Evolutionary conservation across 768 basidiomycete species (phyloP), one percentile per base, ranked within the genome.

Genomic region (Suillus ampliporus): DNA sequence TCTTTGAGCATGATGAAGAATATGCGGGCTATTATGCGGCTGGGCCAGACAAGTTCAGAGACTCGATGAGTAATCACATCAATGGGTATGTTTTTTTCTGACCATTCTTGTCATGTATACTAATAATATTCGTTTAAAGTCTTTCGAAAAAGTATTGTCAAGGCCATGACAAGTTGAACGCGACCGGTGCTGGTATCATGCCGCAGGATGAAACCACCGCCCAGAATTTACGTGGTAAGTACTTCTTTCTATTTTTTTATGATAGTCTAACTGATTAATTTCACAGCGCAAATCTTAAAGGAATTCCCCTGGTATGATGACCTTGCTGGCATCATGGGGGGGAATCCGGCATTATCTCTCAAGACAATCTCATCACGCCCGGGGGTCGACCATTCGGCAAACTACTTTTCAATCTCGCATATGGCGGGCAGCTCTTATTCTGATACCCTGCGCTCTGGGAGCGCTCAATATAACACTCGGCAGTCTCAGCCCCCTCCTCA

Each of bases 291-390:
- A 26, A 31, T 48, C 14, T 21, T 37, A 4, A 48, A 59, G 14
- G 58, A 44, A 10, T 59, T 59, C 31, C 44, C 58, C 7, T 59
- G 58, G 58, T 59, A 59, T 31, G 34, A 59, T 31, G 44, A 59
- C 9, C 58, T 59, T 17, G 21, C 17, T 35, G 14, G 28, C 9
- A 47, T 59, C 26, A 44, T 23, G 44, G 21, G 46, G n/a, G 26
- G 44, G 11, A 59, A 44, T 9, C 43, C 58, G 5, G 46, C 41
- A 23, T 48, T 59, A 6, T 44, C 58, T 34, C 7, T 44, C 13
- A 59, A 59, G 21, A 31, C 21, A 23, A 37, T 44, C 15, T 44
- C 58, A 19, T 59, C 23, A 37, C 21, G 31, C 13, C 56, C 56
- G 6, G 41, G 41, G 6, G 13, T 19, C 5, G 41, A 41, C 17